Evolutionary conservation across 768 basidiomycete genomes (phyloP).

Genomic region (Lactarius hatsudake): DNA sequence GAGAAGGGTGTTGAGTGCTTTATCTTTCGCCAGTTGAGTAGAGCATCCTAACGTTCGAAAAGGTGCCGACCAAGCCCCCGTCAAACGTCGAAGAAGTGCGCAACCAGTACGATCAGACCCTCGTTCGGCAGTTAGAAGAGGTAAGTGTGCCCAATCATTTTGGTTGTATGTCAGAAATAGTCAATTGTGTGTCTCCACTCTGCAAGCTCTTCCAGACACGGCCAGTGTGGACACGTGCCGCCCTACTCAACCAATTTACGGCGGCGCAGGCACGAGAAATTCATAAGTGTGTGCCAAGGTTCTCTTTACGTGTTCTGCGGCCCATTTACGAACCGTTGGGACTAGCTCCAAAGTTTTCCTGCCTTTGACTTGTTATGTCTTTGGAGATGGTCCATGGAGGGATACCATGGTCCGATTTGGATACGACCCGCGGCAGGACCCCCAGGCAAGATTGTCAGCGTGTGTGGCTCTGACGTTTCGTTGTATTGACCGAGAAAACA

Average conservation of each 20-base stretch:
- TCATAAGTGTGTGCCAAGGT: conserved; percentile 54
- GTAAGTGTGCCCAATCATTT: conserved; percentile 35
- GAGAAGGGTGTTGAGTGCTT: conserved; percentile 49
- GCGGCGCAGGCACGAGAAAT: conserved; percentile 66
- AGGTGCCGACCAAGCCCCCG: conserved; percentile 56
- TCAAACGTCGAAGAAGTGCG: conserved; percentile 59
- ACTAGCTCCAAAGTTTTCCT: conserved; percentile 76
- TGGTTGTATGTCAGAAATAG: neutral
- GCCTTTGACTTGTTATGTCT: conserved; percentile 81
- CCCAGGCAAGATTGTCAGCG: conserved; percentile 70
- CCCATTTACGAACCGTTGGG: conserved; percentile 5
- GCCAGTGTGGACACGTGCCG: conserved; percentile 87
- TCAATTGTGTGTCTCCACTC: neutral
- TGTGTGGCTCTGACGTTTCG: conserved; percentile 3
- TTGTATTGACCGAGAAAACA: conserved; percentile 1
- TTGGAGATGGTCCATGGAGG: conserved; percentile 92
- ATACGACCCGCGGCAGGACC: conserved; percentile 84
- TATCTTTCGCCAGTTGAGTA: neutral
- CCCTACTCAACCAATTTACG: conserved; percentile 79
- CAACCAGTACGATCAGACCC: conserved; percentile 48
- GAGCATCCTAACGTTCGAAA: conserved; percentile 12
- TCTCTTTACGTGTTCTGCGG: neutral
- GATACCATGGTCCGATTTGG: conserved; percentile 83
- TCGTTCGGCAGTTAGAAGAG: conserved; percentile 54
- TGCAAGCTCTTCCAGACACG: conserved; percentile 66